Evolutionary conservation across 1,284 basidiomycete genomes (phyloP).

Genomic region (Microbotryum scabiosae): DNA sequence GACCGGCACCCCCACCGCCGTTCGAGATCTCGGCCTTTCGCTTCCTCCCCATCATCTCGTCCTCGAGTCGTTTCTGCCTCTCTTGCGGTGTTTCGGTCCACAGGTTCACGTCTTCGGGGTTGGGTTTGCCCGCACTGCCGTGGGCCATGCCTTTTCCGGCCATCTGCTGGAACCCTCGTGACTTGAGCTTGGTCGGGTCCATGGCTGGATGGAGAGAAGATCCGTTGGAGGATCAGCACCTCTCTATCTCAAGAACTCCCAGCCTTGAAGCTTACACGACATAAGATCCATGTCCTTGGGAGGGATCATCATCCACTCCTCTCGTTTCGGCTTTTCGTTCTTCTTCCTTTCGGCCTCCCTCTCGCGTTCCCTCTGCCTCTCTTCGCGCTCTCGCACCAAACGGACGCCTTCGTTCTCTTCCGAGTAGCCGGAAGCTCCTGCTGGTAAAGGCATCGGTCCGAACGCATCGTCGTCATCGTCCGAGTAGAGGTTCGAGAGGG

Average conservation of each 20-base stretch:
- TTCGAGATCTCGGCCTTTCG: slow-evolving; percentile 56
- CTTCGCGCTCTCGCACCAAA: slow-evolving; percentile 73
- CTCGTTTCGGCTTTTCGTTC: slow-evolving; percentile 58
- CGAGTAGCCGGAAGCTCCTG: slow-evolving; percentile 37
- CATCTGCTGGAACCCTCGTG: slow-evolving; percentile 62
- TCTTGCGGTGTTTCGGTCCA: slow-evolving; percentile 94
- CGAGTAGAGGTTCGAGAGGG: slow-evolving; percentile 38
- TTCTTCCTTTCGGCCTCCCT: slow-evolving; percentile 49
- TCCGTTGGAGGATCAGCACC: neutral
- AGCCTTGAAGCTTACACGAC: slow-evolving; percentile 49
- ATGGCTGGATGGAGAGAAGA: slow-evolving; percentile 43
- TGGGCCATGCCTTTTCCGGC: slow-evolving; percentile 31
- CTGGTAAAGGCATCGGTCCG: slow-evolving; percentile 62
- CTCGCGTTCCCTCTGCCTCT: slow-evolving; percentile 51
- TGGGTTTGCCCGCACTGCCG: slow-evolving; percentile 39
- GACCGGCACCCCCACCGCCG: slow-evolving; percentile 42
- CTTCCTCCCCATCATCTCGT: slow-evolving; percentile 77
- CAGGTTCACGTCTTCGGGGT: slow-evolving; percentile 49
- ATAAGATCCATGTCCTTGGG: slow-evolving; percentile 68
- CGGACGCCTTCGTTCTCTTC: slow-evolving; percentile 54
- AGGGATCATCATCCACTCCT: slow-evolving; percentile 92
- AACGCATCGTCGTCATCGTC: slow-evolving; percentile 62
- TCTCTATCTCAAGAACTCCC: neutral
- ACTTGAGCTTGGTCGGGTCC: slow-evolving; percentile 62
- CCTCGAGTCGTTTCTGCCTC: slow-evolving; percentile 68